A percentile compares a stretch with the other conserved stretches of the same genome.
These are phyloP conservation scores for Mycena capillaripes DNA, from an alignment of 768 basidiomycete species.

Conservation along the genomic window DNA sequence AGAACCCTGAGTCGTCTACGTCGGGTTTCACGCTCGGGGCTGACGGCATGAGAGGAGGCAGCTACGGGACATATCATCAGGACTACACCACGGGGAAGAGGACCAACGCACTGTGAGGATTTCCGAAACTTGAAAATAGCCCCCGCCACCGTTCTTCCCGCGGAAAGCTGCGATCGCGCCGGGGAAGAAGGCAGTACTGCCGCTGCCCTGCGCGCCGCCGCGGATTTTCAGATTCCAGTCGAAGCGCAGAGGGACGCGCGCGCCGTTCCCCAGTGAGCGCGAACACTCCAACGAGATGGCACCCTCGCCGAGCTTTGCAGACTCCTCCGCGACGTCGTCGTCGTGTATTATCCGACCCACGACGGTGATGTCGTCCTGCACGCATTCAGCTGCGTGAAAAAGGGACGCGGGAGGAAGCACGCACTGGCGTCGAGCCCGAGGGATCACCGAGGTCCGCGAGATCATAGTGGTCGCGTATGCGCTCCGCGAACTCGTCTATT, in stretches of 20 bases:
- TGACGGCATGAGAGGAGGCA: constrained; percentile 72
- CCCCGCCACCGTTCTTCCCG: constrained; percentile 93
- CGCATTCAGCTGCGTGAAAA: constrained; percentile 7
- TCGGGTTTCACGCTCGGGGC: constrained; percentile 41
- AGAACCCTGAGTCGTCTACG: constrained; percentile 61
- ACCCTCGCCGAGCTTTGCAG: constrained; percentile 78
- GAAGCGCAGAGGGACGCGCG: constrained; percentile 80
- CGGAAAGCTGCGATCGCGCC: constrained; percentile 89
- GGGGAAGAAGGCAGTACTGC: constrained; percentile 85
- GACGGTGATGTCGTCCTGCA: constrained; percentile 73
- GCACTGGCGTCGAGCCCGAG: constrained; percentile 57
- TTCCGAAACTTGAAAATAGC: constrained; percentile 87
- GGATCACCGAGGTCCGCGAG: constrained; percentile 86
- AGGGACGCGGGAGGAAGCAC: constrained; percentile 32
- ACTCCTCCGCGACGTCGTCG: constrained; percentile 66
- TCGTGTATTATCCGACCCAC: constrained; percentile 85
- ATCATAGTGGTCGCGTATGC: constrained; percentile 78
- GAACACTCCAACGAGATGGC: constrained; percentile 88
- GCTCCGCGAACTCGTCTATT: constrained; percentile 89
- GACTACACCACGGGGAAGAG: not conserved
- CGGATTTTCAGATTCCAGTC: constrained; percentile 75
- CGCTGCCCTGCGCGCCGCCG: constrained; percentile 71
- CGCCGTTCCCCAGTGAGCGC: constrained; percentile 77
- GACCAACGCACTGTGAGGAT: constrained; percentile 75
- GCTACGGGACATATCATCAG: constrained; percentile 53